Evolutionary conservation across 2,329 filamentous ascomycete species (phyloP).

Genomic region (Aureobasidium sp.): DNA sequence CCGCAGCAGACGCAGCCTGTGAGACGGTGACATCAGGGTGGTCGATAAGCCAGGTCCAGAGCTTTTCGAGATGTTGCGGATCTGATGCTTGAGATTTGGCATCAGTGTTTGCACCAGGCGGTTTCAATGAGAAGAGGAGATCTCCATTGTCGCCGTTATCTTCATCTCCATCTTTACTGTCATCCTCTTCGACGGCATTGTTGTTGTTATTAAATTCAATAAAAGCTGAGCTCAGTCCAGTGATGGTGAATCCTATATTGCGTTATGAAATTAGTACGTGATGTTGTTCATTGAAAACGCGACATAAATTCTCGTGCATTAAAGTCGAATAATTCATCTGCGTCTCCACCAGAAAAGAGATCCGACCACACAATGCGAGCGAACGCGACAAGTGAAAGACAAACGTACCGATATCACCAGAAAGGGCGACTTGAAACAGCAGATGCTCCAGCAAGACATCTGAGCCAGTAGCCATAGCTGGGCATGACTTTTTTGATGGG

Average conservation of each 20-base stretch:
- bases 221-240: slow-evolving; percentile 32
- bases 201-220: slow-evolving; percentile 25
- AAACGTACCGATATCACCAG: slow-evolving; percentile 48
- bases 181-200: slow-evolving; percentile 4
- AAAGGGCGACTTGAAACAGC: slow-evolving; percentile 50
- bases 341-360: slow-evolving; percentile 1
- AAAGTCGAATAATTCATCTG: neutral
- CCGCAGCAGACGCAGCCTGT: slow-evolving; percentile 23
- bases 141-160: slow-evolving; percentile 14
- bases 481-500: slow-evolving; percentile 1
- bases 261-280: neutral
- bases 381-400: neutral
- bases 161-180: neutral
- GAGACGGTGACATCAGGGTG: slow-evolving; percentile 49
- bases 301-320: neutral
- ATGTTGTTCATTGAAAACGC: neutral
- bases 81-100: slow-evolving; percentile 30
- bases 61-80: slow-evolving; percentile 41
- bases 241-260: slow-evolving; percentile 10
- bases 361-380: neutral
- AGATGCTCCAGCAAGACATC: slow-evolving; percentile 51
- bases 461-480: slow-evolving; percentile 39
- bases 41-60: slow-evolving; percentile 49
- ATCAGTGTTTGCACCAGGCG: slow-evolving; percentile 12
- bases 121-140: slow-evolving; percentile 20